Evolutionary conservation across 2,329 filamentous ascomycete genomes (phyloP).

Genomic region (Aspergillus sojae): DNA sequence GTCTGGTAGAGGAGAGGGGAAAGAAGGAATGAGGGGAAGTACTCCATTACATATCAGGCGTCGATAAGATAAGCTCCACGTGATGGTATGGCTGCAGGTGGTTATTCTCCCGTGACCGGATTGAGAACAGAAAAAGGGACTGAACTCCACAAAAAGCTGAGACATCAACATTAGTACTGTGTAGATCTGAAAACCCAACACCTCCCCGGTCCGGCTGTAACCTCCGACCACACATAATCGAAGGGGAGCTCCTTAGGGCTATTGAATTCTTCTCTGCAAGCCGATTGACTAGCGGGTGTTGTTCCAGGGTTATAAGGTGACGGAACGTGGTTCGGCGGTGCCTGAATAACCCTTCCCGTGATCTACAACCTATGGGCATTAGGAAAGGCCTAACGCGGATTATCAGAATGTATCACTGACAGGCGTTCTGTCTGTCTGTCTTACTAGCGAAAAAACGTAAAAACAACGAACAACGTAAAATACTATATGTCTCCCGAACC

Average conservation of each 20-base stretch:
- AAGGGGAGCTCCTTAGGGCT: background rate
- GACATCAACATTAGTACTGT: too few species aligned
- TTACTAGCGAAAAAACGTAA: too few species aligned
- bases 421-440: too few species aligned
- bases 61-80: conserved; percentile 13
- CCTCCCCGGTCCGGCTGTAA: too few species aligned
- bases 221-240: too few species aligned
- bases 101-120: background rate
- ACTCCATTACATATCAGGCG: background rate
- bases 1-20: conserved; percentile 18
- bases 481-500: background rate
- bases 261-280: background rate
- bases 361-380: too few species aligned
- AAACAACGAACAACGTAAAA: background rate
- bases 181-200: too few species aligned
- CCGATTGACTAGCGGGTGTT: background rate
- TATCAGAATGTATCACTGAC: too few species aligned
- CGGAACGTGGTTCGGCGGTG: background rate
- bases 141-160: background rate
- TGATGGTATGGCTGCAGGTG: background rate
- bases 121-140: background rate
- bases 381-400: too few species aligned
- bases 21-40: conserved; percentile 21
- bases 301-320: background rate
- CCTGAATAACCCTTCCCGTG: background rate